Base-by-base conservation (phyloP, 1,139 yeast genomes). In the Saccharomycopsis hybrid region DNA sequence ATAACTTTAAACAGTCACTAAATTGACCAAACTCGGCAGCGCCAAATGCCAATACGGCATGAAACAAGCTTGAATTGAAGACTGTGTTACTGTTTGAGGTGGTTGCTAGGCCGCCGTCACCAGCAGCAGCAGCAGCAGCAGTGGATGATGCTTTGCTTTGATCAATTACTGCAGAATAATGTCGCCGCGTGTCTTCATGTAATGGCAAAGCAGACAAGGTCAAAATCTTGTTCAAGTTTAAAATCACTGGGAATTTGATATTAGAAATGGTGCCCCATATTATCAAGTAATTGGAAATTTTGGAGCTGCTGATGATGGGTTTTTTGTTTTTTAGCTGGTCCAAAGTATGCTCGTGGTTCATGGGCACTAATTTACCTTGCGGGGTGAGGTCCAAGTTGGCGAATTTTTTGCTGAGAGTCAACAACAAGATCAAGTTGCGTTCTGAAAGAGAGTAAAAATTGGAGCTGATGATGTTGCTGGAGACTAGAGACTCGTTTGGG, bases 341-440 rank as follows among this genome's bases (percentile, higher is more conserved):
- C 13, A 32, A 3, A 29, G 18, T 9, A 25, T 29, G 48, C 28
- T 30, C 44, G 11, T 5, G 7, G 13, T 43, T 39, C 24, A 39
- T 39, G 7, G 35, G 43, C 11, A 52, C 46, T 5, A 50, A 29
- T 31, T 40, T 40, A 9, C 51, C 55, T 18, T 50, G 36, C 29
- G 29, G 39, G 18, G 36, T 25, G 5, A 50, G 37, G 35, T 43
- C 49, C 25, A 53, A 37, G 13, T 33, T 36, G 8, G 54, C 43
- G 44, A 57, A 58, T 41, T 61, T 62, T 51, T 61, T 62, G 38
- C 62, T 56, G n/a, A 63, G 49, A 3, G 65, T 60, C 25, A 63
- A 54, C 24, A 63, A 51, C 2, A 64, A 56, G 18, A 62, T 59
- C 11, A 61, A 53, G 41, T 59, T 61, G 43, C 62, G 59, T 35